Conservation (phyloP, 2,329 filamentous ascomycete genomes). For the Cladosporium sp. region DNA sequence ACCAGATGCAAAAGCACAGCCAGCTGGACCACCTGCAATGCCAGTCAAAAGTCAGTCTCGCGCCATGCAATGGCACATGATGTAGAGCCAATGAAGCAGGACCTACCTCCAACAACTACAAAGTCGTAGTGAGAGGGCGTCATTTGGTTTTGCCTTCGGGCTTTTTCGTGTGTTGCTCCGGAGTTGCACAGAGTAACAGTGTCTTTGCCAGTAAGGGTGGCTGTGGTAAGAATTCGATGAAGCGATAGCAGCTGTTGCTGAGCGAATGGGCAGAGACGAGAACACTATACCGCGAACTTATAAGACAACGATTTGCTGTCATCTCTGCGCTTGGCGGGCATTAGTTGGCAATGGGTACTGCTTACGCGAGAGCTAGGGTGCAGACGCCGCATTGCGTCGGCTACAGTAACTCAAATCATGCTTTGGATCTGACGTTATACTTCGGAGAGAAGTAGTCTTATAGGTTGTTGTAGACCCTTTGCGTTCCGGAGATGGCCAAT, state of each 20-base stretch:
- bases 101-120: constrained; percentile 44
- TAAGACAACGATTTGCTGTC: background rate
- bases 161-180: background rate
- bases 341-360: background rate
- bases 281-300: background rate
- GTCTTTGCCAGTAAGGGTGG: background rate
- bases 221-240: background rate
- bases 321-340: background rate
- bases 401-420: background rate
- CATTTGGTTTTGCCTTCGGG: background rate
- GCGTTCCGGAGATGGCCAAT: background rate
- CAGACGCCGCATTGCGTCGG: background rate
- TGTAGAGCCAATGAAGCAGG: background rate
- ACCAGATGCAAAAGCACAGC: constrained; percentile 55
- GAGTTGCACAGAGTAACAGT: background rate
- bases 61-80: background rate
- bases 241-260: background rate
- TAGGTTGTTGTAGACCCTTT: background rate
- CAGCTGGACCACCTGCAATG: constrained; percentile 58
- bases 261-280: background rate
- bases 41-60: background rate
- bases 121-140: constrained; percentile 33
- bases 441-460: too few relatives aligned
- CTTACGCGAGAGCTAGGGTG: background rate
- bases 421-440: background rate